phyloP scores from a whole-genome alignment of 2,329 filamentous ascomycete genomes.

The Myriosclerotinia scirpicola region DNA sequence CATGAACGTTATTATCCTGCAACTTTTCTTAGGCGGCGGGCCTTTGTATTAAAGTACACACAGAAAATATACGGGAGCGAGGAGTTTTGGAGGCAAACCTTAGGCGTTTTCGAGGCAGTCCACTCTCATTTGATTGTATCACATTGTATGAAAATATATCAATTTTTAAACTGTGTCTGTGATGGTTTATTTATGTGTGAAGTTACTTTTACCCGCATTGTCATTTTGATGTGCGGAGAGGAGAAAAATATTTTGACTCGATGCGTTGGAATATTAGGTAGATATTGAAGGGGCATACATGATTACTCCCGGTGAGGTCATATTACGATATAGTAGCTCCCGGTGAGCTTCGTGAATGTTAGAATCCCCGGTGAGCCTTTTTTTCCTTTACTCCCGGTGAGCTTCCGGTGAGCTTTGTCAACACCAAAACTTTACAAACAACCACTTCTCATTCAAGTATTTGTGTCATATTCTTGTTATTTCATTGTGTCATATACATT shows the following conservation, averaged over 20 bases:
- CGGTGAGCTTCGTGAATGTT: not conserved
- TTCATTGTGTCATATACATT: conserved; percentile 1
- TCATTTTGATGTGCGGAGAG: too few species aligned
- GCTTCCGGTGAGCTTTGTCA: not conserved
- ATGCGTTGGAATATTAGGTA: not conserved
- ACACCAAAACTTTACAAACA: not conserved
- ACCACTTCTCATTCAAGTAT: not conserved
- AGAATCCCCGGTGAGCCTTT: too few species aligned
- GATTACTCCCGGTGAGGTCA: not conserved
- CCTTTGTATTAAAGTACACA: conserved; percentile 30
- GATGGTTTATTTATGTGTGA: not conserved
- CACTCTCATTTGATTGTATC: conserved; percentile 24
- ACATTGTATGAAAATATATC: conserved; percentile 19
- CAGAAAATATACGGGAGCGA: conserved; percentile 34
- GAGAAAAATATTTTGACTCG: not conserved
- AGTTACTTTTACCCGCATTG: not conserved
- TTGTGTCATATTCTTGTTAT: not conserved
- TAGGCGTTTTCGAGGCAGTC: conserved; percentile 18
- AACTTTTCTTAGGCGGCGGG: conserved; percentile 23
- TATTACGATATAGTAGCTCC: too few species aligned
- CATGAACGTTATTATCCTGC: conserved; percentile 9
- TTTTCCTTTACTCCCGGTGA: not conserved
- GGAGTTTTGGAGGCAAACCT: conserved; percentile 31
- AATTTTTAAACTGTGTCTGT: not conserved
- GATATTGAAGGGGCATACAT: not conserved